These are phyloP conservation scores for Dinochytrium kinnereticum DNA, from an alignment of 371 early-diverging fungal genomes.

Conservation along the genomic window DNA sequence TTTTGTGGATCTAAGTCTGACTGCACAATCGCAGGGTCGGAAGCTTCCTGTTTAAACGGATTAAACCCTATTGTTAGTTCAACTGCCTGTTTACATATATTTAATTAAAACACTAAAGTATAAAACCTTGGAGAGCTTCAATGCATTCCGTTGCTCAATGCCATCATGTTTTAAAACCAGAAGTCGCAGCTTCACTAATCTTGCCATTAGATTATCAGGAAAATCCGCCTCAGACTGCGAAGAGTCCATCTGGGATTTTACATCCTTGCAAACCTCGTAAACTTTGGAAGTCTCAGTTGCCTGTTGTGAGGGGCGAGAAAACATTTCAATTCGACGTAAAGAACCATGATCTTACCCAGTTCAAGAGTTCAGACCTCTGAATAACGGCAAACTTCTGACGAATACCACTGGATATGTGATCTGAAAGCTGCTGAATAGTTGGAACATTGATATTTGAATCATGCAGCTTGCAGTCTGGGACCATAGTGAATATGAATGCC, in stretches of 20 bases:
- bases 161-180: slow-evolving; percentile 46
- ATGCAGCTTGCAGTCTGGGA: background rate
- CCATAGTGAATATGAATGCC: slow-evolving; percentile 37
- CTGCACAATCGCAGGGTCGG: background rate
- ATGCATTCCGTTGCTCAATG: slow-evolving; percentile 43
- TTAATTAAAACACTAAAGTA: background rate
- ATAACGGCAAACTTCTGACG: slow-evolving; percentile 46
- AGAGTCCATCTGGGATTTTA: slow-evolving; percentile 45
- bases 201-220: slow-evolving; percentile 44
- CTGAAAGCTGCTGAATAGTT: slow-evolving; percentile 24
- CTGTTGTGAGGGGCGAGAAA: slow-evolving; percentile 22
- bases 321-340: too few species aligned
- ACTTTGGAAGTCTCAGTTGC: slow-evolving; percentile 42
- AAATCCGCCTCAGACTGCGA: slow-evolving; percentile 30
- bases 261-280: slow-evolving; percentile 49
- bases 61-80: too few species aligned
- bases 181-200: slow-evolving; percentile 42
- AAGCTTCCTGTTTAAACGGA: background rate
- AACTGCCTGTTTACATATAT: too few species aligned
- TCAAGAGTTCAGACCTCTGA: slow-evolving; percentile 34
- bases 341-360: slow-evolving; percentile 44
- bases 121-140: slow-evolving; percentile 5
- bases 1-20: background rate
- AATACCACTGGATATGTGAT: slow-evolving; percentile 41
- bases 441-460: background rate